Evolutionary conservation across 2,329 filamentous ascomycete genomes (phyloP).

Genomic region (Calonectria pteridis): DNA sequence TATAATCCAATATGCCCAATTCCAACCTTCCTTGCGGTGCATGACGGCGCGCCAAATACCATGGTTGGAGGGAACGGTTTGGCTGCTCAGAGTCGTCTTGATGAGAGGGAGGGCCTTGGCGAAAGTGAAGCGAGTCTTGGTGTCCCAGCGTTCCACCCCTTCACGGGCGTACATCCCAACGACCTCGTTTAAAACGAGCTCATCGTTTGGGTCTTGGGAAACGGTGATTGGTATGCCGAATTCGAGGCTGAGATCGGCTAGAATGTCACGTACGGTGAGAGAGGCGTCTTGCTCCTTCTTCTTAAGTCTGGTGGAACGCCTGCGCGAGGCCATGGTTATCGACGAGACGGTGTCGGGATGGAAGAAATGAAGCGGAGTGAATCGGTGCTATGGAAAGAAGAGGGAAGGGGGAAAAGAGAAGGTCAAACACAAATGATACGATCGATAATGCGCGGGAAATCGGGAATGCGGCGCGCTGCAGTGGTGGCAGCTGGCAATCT

Average conservation of each 20-base stretch:
- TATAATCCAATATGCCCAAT: slow-evolving; percentile 23
- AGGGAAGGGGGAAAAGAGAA: neutral
- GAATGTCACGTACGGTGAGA: neutral
- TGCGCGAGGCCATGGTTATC: neutral
- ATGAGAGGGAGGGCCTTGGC: slow-evolving; percentile 16
- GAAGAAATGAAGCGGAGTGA: neutral
- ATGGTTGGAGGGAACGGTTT: slow-evolving; percentile 3
- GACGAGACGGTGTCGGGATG: neutral
- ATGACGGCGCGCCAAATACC: slow-evolving; percentile 7
- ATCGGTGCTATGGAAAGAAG: neutral
- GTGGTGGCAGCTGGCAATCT: neutral
- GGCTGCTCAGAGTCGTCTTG: neutral
- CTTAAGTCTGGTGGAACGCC: neutral
- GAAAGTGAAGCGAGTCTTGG: slow-evolving; percentile 8
- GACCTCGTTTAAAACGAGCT: neutral
- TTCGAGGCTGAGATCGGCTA: slow-evolving; percentile 1
- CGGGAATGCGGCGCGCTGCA: neutral
- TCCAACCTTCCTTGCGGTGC: slow-evolving; percentile 13
- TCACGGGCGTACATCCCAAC: slow-evolving; percentile 10
- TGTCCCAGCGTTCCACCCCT: slow-evolving; percentile 9
- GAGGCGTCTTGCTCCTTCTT: neutral
- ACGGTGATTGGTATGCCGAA: slow-evolving; percentile 3
- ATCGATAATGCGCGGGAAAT: neutral
- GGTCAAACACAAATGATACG: neutral
- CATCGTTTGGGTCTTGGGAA: neutral